Percentiles rank a stretch among this genome's conserved stretches.
Conservation (phyloP, 208 protist genomes). For the Wallacemonas rigidus region DNA sequence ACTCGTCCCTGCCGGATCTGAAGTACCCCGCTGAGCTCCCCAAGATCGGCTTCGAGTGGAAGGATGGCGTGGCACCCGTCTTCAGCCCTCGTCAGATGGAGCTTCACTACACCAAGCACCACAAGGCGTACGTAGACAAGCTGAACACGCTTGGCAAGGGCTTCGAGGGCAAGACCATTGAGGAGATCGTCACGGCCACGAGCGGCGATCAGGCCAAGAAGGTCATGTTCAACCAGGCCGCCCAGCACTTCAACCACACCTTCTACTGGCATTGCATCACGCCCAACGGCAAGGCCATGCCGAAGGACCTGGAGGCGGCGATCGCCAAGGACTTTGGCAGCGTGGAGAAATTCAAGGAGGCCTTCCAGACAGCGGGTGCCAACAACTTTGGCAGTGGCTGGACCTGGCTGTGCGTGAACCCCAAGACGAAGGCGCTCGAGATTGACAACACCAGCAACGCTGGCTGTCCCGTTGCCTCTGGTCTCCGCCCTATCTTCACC, state of each 20-base stretch:
- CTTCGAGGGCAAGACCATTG: slow-evolving; percentile 82
- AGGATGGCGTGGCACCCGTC: slow-evolving; percentile 72
- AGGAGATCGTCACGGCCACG: slow-evolving; percentile 68
- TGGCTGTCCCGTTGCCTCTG: slow-evolving; percentile 70
- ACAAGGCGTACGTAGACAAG: slow-evolving; percentile 93
- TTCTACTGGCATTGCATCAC: slow-evolving; percentile 90
- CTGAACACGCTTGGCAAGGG: slow-evolving; percentile 80
- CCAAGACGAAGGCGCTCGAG: slow-evolving; percentile 65
- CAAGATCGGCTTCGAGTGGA: slow-evolving; percentile 65
- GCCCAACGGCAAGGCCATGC: slow-evolving; percentile 69
- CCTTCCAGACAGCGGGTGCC: slow-evolving; percentile 67
- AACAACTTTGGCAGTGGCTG: slow-evolving; percentile 95
- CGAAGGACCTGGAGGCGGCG: slow-evolving; percentile 59
- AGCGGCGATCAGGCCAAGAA: slow-evolving; percentile 55
- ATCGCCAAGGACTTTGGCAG: slow-evolving; percentile 79
- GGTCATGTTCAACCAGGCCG: slow-evolving; percentile 88
- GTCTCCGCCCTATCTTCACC: slow-evolving; percentile 85
- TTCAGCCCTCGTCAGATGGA: slow-evolving; percentile 84
- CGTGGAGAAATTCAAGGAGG: slow-evolving; percentile 90
- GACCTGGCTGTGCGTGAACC: slow-evolving; percentile 93
- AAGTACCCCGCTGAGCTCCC: slow-evolving; percentile 78
- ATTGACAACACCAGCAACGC: slow-evolving; percentile 93
- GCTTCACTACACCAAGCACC: slow-evolving; percentile 93
- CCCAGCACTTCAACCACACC: slow-evolving; percentile 94
- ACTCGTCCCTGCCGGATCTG: slow-evolving; percentile 61